A percentile compares a stretch with the other conserved stretches of the same genome.
Conservation (phyloP, 768 basidiomycete species). For the Antrodiella citrinella region DNA sequence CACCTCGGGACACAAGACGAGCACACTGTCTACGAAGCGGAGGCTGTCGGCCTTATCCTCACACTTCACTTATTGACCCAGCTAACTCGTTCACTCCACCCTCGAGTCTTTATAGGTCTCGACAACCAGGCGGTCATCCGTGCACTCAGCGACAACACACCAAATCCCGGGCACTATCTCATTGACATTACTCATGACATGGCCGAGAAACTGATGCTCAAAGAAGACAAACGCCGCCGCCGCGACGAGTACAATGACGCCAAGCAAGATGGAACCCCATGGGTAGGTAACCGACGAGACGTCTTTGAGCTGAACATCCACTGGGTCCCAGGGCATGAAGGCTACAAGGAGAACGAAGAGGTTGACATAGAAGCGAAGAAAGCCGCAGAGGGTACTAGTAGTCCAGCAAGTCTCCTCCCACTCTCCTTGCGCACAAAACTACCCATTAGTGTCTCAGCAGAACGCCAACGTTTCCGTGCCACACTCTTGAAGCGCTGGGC, state of each 20-base stretch:
- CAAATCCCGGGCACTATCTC: conserved; percentile 8
- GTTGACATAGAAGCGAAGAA: conserved; percentile 17
- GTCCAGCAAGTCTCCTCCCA: neutral
- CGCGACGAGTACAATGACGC: conserved; percentile 18
- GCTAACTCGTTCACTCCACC: neutral
- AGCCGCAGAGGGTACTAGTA: conserved; percentile 8
- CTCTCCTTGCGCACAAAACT: neutral
- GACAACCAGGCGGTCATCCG: conserved; percentile 9
- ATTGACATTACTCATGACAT: conserved; percentile 1
- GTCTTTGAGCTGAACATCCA: neutral
- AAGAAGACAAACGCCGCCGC: neutral
- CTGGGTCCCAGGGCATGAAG: conserved; percentile 19
- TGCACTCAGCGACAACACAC: neutral
- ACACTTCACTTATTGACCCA: conserved; percentile 18
- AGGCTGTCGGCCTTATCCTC: conserved; percentile 22
- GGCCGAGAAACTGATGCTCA: neutral
- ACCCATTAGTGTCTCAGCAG: neutral
- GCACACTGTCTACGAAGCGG: conserved; percentile 25
- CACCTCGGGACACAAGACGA: conserved; percentile 15
- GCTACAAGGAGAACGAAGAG: conserved; percentile 15
- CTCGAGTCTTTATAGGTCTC: neutral
- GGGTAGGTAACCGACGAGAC: neutral
- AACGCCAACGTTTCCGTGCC: neutral
- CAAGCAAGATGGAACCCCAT: neutral
- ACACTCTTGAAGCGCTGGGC: neutral